These are phyloP conservation scores for Umbelopsis sp. DNA, from an alignment of 192 early-diverging fungal genomes.

Conservation along the genomic window DNA sequence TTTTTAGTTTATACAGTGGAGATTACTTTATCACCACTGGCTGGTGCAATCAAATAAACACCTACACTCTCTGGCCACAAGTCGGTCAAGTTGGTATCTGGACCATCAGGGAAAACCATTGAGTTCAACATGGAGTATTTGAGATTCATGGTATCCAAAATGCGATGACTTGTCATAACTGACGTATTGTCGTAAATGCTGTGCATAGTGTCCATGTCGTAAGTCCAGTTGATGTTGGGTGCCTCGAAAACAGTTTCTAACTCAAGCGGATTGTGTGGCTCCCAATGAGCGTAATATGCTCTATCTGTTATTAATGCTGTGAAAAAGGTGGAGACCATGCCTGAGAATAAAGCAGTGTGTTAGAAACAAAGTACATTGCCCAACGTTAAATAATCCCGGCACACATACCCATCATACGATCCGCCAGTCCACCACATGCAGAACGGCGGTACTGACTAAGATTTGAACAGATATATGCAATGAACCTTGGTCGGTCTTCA, in stretches of 20 bases:
- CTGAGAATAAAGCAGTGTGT: constrained; percentile 10
- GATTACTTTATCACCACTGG: too few species aligned
- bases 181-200: constrained; percentile 16
- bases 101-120: constrained; percentile 7
- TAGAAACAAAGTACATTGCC: too few species aligned
- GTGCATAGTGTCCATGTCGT: constrained; percentile 26
- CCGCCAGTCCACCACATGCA: constrained; percentile 44
- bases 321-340: constrained; percentile 47
- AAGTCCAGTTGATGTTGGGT: constrained; percentile 43
- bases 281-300: constrained; percentile 40
- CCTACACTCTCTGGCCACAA: constrained; percentile 25
- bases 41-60: not conserved
- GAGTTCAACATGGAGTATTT: not conserved
- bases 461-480: constrained; percentile 36
- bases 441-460: constrained; percentile 7
- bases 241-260: constrained; percentile 38
- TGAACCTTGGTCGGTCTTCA: constrained; percentile 28
- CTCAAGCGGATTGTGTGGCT: constrained; percentile 25
- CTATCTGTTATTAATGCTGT: constrained; percentile 39
- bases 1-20: too few species aligned
- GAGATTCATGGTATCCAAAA: constrained; percentile 18
- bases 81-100: not conserved
- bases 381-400: too few species aligned
- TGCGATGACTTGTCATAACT: not conserved
- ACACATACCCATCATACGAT: constrained; percentile 38